A percentile compares a stretch with the other conserved stretches of the same genome.
These are phyloP conservation scores for Paramecium sonneborni DNA, from an alignment of 73 alveolate species.

Conservation along the genomic window DNA sequence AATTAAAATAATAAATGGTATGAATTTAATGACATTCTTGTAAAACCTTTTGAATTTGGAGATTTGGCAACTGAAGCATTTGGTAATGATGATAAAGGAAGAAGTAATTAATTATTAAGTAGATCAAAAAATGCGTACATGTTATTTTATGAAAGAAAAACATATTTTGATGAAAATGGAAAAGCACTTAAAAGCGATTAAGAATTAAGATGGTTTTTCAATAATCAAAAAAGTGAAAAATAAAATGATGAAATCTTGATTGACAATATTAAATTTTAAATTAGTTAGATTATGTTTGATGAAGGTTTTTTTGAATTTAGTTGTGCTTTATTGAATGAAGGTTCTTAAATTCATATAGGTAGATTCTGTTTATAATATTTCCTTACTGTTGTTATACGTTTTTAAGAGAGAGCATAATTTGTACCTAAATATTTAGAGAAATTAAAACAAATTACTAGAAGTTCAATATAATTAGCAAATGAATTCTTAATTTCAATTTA, in stretches of 20 bases:
- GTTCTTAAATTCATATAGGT: not conserved
- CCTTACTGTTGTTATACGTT: not conserved
- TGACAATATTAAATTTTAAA: slow-evolving; percentile 54
- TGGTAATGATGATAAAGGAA: slow-evolving; percentile 82
- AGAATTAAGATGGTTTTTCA: slow-evolving; percentile 48
- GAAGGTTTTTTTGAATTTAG: slow-evolving; percentile 54
- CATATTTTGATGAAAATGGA: slow-evolving; percentile 63
- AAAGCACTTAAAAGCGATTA: slow-evolving; percentile 39
- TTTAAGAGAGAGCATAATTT: not conserved
- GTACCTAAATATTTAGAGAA: slow-evolving; percentile 9
- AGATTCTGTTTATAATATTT: slow-evolving; percentile 32
- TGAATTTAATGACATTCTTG: slow-evolving; percentile 74
- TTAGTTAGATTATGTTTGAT: slow-evolving; percentile 53
- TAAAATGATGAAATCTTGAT: slow-evolving; percentile 45
- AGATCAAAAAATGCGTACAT: slow-evolving; percentile 93
- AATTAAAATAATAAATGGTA: slow-evolving; percentile 59
- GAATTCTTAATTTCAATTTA: not conserved
- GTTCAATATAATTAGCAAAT: not conserved
- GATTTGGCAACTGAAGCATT: slow-evolving; percentile 88
- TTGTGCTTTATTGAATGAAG: slow-evolving; percentile 4
- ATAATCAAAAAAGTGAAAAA: not conserved
- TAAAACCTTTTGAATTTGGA: slow-evolving; percentile 81
- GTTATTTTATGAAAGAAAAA: slow-evolving; percentile 90
- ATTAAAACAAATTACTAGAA: not conserved
- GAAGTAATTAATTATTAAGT: slow-evolving; percentile 56